Evolutionary conservation across 2,329 filamentous ascomycete species (phyloP).

Genomic region (Penicillium sumatraense): DNA sequence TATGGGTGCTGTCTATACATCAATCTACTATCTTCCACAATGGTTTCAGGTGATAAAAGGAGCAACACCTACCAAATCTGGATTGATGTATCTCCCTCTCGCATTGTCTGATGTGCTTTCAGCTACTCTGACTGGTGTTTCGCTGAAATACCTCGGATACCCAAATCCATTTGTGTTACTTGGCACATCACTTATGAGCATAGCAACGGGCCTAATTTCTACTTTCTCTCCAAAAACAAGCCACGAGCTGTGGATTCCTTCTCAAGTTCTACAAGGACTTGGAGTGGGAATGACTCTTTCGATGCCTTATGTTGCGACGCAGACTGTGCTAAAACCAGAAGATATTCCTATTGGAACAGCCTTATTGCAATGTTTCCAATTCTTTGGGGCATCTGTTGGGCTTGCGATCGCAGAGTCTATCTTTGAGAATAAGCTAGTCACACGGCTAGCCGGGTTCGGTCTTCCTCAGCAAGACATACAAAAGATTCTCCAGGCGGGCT

Average conservation of each 20-base stretch:
- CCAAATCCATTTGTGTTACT: neutral
- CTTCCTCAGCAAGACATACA: neutral
- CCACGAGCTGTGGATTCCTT: constrained; percentile 11
- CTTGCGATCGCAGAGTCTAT: constrained; percentile 2
- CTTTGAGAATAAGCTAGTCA: constrained; percentile 5
- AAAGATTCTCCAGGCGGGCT: neutral
- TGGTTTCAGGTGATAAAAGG: constrained; percentile 16
- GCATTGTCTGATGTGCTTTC: constrained; percentile 1
- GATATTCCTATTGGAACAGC: constrained; percentile 5
- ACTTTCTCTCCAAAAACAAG: neutral
- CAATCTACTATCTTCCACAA: constrained; percentile 14
- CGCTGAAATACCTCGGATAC: constrained; percentile 2
- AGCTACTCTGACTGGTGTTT: neutral
- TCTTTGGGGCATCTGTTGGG: neutral
- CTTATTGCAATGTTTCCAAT: constrained; percentile 1
- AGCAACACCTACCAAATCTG: constrained; percentile 4
- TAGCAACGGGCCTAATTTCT: constrained; percentile 4
- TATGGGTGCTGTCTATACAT: constrained; percentile 6
- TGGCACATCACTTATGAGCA: constrained; percentile 1
- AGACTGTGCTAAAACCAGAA: constrained; percentile 4
- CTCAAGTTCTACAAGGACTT: constrained; percentile 15
- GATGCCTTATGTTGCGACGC: constrained; percentile 12
- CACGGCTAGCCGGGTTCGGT: neutral
- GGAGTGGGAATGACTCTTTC: constrained; percentile 13
- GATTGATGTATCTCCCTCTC: constrained; percentile 3